phyloP scores from a whole-genome alignment of 192 early-diverging fungal genomes.

The Entophlyctis luteolus region DNA sequence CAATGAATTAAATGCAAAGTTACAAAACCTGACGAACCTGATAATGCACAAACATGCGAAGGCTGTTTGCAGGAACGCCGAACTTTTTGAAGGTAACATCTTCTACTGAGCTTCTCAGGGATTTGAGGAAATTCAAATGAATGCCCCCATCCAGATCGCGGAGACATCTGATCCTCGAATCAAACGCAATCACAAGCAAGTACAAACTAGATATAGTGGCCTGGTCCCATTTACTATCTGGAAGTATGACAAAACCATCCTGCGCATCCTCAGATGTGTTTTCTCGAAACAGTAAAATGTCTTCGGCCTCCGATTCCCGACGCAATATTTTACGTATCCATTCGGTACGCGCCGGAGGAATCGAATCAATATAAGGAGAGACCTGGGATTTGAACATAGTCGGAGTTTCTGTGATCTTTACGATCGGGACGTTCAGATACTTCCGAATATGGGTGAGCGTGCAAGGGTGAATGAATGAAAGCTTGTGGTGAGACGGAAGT shows the following conservation, averaged over 20 bases:
- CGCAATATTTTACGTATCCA: constrained; percentile 14
- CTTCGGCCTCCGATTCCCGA: neutral
- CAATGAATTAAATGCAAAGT: neutral
- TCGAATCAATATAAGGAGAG: neutral
- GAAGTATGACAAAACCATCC: constrained; percentile 14
- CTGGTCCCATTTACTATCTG: constrained; percentile 18
- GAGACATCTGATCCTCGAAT: neutral
- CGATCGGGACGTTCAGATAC: neutral
- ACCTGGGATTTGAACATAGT: neutral
- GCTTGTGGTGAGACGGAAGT: neutral
- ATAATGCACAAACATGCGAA: constrained; percentile 17
- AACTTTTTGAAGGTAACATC: neutral
- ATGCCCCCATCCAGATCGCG: neutral
- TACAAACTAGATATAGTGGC: constrained; percentile 7
- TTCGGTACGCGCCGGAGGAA: neutral
- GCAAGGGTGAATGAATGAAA: constrained; percentile 8
- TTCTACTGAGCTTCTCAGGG: neutral
- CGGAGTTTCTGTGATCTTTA: constrained; percentile 10
- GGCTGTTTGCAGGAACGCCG: neutral
- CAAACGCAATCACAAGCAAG: constrained; percentile 4
- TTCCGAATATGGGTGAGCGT: constrained; percentile 17
- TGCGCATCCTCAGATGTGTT: neutral
- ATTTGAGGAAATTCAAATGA: neutral
- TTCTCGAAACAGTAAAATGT: neutral
- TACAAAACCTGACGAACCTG: neutral